Conservation (phyloP, 306 rosid genomes). For the Phaseolus lunatus region DNA sequence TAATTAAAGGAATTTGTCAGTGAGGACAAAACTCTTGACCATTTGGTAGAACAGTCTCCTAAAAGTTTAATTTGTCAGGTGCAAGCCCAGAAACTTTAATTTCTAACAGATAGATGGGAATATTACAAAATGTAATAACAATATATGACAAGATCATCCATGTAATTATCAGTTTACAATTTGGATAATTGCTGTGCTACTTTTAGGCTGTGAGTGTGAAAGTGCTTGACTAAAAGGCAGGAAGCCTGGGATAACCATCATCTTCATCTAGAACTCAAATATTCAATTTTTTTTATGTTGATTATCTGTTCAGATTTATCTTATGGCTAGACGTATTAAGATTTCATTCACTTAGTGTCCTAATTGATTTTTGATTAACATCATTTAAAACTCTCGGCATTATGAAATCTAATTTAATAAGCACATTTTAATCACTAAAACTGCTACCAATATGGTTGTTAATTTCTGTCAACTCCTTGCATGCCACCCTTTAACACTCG, state of each 20-base stretch:
- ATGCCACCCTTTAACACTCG: not conserved
- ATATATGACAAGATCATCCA: not conserved
- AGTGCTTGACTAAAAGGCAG: not conserved
- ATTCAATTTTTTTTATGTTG: not conserved
- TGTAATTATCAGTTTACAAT: not conserved
- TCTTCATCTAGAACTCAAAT: not conserved
- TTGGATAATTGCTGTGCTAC: not conserved
- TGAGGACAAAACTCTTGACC: too few relatives aligned
- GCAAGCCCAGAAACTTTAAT: too few relatives aligned
- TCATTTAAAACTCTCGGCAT: not conserved
- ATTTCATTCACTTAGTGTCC: constrained; percentile 6
- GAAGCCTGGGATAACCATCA: not conserved
- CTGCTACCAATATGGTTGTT: not conserved
- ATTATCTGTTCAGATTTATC: not conserved
- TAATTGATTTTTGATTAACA: constrained; percentile 4
- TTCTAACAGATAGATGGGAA: not conserved
- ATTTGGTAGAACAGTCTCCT: too few relatives aligned
- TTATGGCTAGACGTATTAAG: not conserved
- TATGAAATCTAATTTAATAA: not conserved
- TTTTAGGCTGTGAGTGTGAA: not conserved
- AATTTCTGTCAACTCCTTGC: not conserved
- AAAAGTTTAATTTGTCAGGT: too few relatives aligned
- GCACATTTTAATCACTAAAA: constrained; percentile 10
- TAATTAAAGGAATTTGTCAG: too few relatives aligned
- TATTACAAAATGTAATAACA: not conserved